These are phyloP conservation scores for Melocanna baccifera DNA, from an alignment of 176 grass and related monocot genomes.

Conservation along the genomic window DNA sequence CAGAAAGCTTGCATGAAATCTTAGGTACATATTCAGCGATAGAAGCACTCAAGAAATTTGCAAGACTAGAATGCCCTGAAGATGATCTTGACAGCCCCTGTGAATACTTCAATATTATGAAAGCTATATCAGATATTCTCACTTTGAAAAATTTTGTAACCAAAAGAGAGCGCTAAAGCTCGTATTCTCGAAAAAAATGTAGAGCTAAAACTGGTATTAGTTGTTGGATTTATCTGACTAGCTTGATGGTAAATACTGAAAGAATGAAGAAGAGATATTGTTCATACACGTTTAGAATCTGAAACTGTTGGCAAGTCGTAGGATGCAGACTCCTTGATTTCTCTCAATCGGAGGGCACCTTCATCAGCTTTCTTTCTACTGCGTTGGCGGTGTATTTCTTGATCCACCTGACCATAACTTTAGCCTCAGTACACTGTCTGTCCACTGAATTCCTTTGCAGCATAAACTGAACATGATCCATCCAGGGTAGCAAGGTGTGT, in stretches of 20 bases:
- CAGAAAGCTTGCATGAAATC: conserved; percentile 79
- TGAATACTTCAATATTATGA: conserved; percentile 27
- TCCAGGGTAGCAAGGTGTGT: conserved; percentile 21
- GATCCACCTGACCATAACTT: conserved; percentile 31
- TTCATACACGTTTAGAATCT: conserved; percentile 51
- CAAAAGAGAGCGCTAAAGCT: background rate
- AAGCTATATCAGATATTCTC: conserved; percentile 16
- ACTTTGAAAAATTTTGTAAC: background rate
- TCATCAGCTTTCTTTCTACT: conserved; percentile 32
- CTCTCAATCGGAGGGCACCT: conserved; percentile 41
- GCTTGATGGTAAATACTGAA: background rate
- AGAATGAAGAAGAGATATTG: background rate
- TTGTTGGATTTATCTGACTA: background rate
- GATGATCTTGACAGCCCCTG: conserved; percentile 52
- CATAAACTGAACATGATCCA: conserved; percentile 14
- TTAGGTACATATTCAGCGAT: conserved; percentile 59
- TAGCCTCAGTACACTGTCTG: background rate
- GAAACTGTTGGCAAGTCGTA: conserved; percentile 45
- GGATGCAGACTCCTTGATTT: conserved; percentile 48
- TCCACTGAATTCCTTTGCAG: conserved; percentile 1
- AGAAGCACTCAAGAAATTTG: conserved; percentile 69
- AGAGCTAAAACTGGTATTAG: background rate
- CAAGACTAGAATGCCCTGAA: conserved; percentile 65
- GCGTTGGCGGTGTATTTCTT: conserved; percentile 20
- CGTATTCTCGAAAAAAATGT: background rate